Evolutionary conservation across 2,329 filamentous ascomycete genomes (phyloP).

Genomic region (Apiospora rasikravindrae): DNA sequence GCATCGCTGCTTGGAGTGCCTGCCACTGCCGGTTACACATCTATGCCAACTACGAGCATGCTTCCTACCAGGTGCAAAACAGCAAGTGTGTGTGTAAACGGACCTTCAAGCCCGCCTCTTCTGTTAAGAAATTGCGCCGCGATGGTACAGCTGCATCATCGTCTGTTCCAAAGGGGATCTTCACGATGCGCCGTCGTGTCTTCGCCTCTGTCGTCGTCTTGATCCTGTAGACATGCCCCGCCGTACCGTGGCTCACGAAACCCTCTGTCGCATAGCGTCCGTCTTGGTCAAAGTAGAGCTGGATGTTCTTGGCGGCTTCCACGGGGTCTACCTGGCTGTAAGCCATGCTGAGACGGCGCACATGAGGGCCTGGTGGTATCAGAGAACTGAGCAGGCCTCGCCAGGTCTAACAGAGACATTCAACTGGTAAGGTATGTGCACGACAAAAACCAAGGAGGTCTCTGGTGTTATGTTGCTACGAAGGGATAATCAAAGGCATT

Average conservation of each 20-base stretch:
- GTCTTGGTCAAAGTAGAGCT: neutral
- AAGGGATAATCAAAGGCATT: neutral
- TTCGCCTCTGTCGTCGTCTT: neutral
- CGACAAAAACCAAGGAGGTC: no score
- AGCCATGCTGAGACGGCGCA: neutral
- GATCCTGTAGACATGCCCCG: neutral
- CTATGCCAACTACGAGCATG: neutral
- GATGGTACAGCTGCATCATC: neutral
- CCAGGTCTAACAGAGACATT: neutral
- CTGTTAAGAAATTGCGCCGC: neutral
- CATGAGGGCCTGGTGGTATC: neutral
- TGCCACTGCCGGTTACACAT: neutral
- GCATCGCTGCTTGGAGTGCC: neutral
- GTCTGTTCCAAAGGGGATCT: neutral
- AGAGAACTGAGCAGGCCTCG: neutral
- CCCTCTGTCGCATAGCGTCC: neutral
- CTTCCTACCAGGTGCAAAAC: neutral
- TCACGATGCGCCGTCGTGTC: neutral
- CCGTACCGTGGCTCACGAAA: neutral
- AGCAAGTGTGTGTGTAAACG: neutral
- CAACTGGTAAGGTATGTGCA: neutral
- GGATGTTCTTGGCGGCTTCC: neutral
- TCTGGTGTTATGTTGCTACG: neutral
- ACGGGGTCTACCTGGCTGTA: neutral
- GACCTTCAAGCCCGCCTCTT: neutral